Evolutionary conservation across 2,329 filamentous ascomycete genomes (phyloP), one percentile per base, ranked within the genome.

Genomic region (Hypoxylon sp.): DNA sequence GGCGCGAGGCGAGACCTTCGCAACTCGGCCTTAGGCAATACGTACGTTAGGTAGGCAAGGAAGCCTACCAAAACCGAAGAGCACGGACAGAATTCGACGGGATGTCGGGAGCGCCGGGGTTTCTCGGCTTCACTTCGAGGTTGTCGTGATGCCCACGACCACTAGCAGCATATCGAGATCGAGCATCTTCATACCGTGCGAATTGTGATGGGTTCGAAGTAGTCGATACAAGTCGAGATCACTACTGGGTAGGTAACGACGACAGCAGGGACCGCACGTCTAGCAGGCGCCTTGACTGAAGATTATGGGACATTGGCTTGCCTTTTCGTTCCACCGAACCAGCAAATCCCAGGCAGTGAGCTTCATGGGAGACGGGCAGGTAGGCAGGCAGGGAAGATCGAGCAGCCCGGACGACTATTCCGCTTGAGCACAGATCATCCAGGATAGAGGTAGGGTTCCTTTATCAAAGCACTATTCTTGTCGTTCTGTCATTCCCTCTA

Each of bases 221-320:
- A 67, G 64, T 54, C 37, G 56, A 59, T 65, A 67, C 61, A 64
- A 59, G 19, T 26, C 19, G 26, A 30, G 19, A 53, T 19, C 7
- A 26, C 28, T 43, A 0, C 10, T 46, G 10, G 28, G n/a, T n/a
- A n/a, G n/a, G n/a, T n/a, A n/a, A n/a, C n/a, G n/a, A n/a, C 43
- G 30, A 37, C 26, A n/a, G 39, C 32, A 44, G 54, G 34, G 10
- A 20, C 17, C 37, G 8, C n/a, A 8, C 46, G 19, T 13, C 20
- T 15, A 17, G 3, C 30, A 39, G 10, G 34, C 20, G 30, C 26
- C 20, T 39, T 60, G 34, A 49, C 28, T 20, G 15, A 48, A 17
- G 11, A 11, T 56, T 20, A 41, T 28, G 22, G 37, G 26, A 44
- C 44, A n/a, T 6, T 28, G 8, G 22, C 22, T 46, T 20, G 22